A percentile compares a stretch with the other conserved stretches of the same genome.
Evolutionary conservation across 495 filamentous ascomycete species (phyloP).

Genomic region (Neurospora africana): DNA sequence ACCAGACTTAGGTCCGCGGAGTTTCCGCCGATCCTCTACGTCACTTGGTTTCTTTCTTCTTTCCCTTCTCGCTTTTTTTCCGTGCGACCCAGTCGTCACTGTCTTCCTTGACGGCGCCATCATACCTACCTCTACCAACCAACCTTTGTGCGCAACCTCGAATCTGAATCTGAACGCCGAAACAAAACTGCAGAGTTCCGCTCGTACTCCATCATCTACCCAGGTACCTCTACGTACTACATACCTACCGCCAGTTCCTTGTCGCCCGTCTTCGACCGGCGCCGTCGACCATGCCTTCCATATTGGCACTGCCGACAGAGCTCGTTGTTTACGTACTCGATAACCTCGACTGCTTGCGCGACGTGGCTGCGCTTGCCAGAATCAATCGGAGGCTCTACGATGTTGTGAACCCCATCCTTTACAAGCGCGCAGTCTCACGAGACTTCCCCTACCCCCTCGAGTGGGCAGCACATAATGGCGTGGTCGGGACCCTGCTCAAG

Average conservation of each 20-base stretch:
- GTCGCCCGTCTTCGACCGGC: not conserved
- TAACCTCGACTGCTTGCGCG: slow-evolving; percentile 13
- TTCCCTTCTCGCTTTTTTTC: not conserved
- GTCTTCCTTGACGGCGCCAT: not conserved
- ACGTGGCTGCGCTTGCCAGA: slow-evolving; percentile 18
- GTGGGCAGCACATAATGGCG: slow-evolving; percentile 19
- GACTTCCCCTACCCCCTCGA: slow-evolving; percentile 14
- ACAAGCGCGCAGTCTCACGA: slow-evolving; percentile 12
- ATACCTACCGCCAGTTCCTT: not conserved
- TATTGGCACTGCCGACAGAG: slow-evolving; percentile 16
- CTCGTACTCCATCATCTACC: not conserved
- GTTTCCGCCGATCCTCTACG: not conserved
- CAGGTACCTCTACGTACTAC: not conserved
- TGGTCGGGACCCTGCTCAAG: slow-evolving; percentile 12
- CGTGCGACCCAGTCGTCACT: not conserved
- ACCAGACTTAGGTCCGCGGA: not conserved
- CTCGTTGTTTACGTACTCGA: slow-evolving; percentile 19
- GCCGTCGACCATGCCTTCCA: not conserved
- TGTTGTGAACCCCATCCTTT: slow-evolving; percentile 14
- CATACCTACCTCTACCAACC: not conserved
- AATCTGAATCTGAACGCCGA: not conserved
- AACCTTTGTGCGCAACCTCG: not conserved
- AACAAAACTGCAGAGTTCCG: not conserved
- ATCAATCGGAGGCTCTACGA: slow-evolving; percentile 11
- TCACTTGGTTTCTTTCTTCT: not conserved